Conservation (phyloP, 345 rosid species). For the Pugionium dolabratum region DNA sequence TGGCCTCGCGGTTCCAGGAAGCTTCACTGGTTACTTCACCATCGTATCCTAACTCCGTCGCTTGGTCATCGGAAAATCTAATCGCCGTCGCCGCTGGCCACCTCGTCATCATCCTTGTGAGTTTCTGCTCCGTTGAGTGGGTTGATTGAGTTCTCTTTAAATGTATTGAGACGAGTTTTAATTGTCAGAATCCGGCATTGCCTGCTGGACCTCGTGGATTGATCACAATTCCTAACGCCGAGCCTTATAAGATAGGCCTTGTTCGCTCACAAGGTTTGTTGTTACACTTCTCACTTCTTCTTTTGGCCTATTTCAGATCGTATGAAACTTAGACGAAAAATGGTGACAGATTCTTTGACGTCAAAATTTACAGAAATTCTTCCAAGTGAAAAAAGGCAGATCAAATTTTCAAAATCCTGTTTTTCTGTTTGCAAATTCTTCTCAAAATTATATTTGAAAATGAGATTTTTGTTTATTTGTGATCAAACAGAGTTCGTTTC, state of each 20-base stretch:
- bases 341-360: background rate
- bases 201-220: slow-evolving; percentile 86
- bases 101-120: slow-evolving; percentile 81
- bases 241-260: slow-evolving; percentile 64
- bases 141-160: background rate
- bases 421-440: slow-evolving; percentile 1
- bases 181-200: slow-evolving; percentile 75
- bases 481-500: background rate
- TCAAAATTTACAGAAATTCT: background rate
- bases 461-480: background rate
- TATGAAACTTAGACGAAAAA: too few relatives aligned
- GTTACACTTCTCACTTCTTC: background rate
- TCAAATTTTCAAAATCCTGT: background rate
- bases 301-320: too few relatives aligned
- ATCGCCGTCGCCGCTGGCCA: slow-evolving; percentile 86
- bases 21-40: slow-evolving; percentile 74
- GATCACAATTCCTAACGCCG: slow-evolving; percentile 54
- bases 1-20: slow-evolving; percentile 88
- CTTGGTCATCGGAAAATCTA: slow-evolving; percentile 94
- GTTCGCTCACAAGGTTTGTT: slow-evolving; percentile 61
- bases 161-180: background rate
- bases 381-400: background rate
- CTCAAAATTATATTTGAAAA: background rate
- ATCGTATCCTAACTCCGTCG: slow-evolving; percentile 71
- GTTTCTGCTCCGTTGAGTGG: background rate